phyloP scores from a whole-genome alignment of 2,329 filamentous ascomycete genomes.

The Mycogone perniciosa region DNA sequence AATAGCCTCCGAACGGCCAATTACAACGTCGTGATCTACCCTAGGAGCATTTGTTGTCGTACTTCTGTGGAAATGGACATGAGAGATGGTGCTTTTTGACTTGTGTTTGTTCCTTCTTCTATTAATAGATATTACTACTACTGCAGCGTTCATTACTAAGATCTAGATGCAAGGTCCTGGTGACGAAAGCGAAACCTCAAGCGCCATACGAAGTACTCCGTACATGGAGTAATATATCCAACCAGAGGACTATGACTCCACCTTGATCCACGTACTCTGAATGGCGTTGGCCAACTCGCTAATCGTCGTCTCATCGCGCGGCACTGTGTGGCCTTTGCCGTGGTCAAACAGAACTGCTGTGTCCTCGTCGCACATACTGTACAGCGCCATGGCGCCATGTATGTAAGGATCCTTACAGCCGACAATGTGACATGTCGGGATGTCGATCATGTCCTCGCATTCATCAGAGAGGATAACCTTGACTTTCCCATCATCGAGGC shows the following conservation, averaged over 20 bases:
- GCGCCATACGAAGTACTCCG: too few relatives aligned
- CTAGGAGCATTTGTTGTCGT: too few relatives aligned
- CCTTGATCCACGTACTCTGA: slow-evolving; percentile 1
- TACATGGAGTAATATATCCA: too few relatives aligned
- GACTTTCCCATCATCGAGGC: slow-evolving; percentile 30
- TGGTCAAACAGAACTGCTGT: slow-evolving; percentile 57
- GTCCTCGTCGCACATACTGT: slow-evolving; percentile 55
- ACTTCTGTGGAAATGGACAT: too few relatives aligned
- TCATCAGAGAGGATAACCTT: slow-evolving; percentile 44
- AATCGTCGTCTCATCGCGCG: slow-evolving; percentile 44
- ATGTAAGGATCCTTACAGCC: slow-evolving; percentile 55
- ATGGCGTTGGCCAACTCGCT: slow-evolving; percentile 32
- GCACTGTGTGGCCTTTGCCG: slow-evolving; percentile 58
- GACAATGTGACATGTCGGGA: slow-evolving; percentile 48
- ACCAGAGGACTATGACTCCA: neutral
- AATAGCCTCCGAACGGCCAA: too few relatives aligned
- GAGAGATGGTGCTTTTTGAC: too few relatives aligned
- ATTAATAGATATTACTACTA: too few relatives aligned
- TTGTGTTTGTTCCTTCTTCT: too few relatives aligned
- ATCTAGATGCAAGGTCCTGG: too few relatives aligned
- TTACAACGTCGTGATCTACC: too few relatives aligned
- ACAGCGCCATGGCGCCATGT: slow-evolving; percentile 53
- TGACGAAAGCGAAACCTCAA: too few relatives aligned
- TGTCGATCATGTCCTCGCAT: slow-evolving; percentile 42
- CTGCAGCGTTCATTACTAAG: too few relatives aligned